Evolutionary conservation across 352 stramenopile genomes (phyloP).

Genomic region (Globisporangium mamillatum): DNA sequence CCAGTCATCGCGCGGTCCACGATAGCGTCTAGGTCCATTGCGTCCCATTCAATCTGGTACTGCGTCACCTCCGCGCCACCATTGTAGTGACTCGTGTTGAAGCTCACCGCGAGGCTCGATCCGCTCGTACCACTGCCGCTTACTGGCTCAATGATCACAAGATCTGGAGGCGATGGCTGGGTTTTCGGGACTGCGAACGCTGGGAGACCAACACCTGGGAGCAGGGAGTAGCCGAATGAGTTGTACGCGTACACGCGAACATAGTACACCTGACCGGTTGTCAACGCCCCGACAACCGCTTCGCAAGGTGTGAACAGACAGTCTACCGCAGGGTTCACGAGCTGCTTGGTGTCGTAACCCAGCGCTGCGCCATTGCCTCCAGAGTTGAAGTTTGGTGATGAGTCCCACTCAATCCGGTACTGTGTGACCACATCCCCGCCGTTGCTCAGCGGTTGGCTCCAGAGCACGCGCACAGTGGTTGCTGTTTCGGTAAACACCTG

Average conservation of each 20-base stretch:
- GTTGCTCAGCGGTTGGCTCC: conserved; percentile 87
- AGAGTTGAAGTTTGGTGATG: conserved; percentile 77
- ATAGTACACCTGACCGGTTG: conserved; percentile 83
- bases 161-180: conserved; percentile 55
- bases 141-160: conserved; percentile 45
- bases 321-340: conserved; percentile 65
- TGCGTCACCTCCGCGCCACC: conserved; percentile 79
- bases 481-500: conserved; percentile 67
- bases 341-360: conserved; percentile 70
- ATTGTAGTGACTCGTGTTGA: conserved; percentile 74
- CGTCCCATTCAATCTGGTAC: conserved; percentile 94
- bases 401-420: conserved; percentile 95
- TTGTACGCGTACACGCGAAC: conserved; percentile 92
- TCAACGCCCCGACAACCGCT: conserved; percentile 78
- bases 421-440: conserved; percentile 91
- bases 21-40: conserved; percentile 76
- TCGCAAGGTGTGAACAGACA: conserved; percentile 80
- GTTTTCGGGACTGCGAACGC: conserved; percentile 76
- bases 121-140: conserved; percentile 13
- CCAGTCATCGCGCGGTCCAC: conserved; percentile 30
- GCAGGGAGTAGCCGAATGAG: conserved; percentile 86
- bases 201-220: conserved; percentile 59
- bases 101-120: conserved; percentile 69
- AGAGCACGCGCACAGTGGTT: conserved; percentile 83
- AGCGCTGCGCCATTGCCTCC: conserved; percentile 65